phyloP scores from a whole-genome alignment of 805 yeast species.

The Kazachstania psychrophila region DNA sequence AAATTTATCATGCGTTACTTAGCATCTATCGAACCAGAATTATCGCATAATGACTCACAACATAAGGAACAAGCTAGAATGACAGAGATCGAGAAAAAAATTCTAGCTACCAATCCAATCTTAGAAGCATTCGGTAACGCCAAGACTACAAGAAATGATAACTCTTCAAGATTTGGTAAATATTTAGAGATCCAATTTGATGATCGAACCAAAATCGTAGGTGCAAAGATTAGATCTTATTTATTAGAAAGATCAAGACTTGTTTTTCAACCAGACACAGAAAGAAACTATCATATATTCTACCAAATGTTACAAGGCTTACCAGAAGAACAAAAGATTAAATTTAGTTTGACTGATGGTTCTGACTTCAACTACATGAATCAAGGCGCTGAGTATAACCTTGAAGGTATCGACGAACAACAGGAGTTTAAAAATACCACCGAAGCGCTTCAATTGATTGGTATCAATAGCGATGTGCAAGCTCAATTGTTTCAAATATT shows the following conservation, averaged over 20 bases:
- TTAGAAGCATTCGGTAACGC: constrained; percentile 94
- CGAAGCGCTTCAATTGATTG: constrained; percentile 70
- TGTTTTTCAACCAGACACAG: constrained; percentile 82
- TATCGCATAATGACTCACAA: constrained; percentile 16
- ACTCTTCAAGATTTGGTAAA: constrained; percentile 92
- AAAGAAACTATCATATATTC: constrained; percentile 91
- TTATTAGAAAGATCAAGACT: constrained; percentile 86
- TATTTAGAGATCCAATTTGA: constrained; percentile 86
- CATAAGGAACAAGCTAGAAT: constrained; percentile 42
- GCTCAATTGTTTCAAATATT: constrained; percentile 63
- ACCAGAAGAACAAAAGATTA: constrained; percentile 39
- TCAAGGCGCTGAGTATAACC: constrained; percentile 73
- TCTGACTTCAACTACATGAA: constrained; percentile 72
- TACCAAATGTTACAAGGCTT: constrained; percentile 81
- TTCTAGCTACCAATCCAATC: constrained; percentile 89
- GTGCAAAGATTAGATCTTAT: constrained; percentile 90
- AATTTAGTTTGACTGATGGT: constrained; percentile 53
- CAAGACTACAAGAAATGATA: constrained; percentile 82
- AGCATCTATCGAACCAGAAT: constrained; percentile 72
- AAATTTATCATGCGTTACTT: constrained; percentile 96
- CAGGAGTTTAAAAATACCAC: constrained; percentile 67
- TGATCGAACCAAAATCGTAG: constrained; percentile 68
- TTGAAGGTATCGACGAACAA: constrained; percentile 73
- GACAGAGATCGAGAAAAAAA: constrained; percentile 87
- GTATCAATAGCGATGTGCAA: constrained; percentile 54